Conservation (phyloP, 495 filamentous ascomycete species). For the Penicillium taxi region DNA sequence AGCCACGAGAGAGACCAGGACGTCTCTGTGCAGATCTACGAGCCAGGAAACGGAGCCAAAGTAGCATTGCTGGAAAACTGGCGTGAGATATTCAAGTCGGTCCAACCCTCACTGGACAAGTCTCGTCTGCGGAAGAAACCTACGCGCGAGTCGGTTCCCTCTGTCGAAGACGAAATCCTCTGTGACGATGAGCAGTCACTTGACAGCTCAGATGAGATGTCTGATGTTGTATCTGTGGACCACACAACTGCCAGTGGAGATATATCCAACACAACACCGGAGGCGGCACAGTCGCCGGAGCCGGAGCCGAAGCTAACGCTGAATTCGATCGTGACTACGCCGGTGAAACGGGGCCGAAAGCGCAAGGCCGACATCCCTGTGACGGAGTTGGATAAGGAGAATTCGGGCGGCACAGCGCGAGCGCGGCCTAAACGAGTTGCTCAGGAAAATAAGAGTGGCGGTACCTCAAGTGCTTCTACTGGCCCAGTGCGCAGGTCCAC, state of each 20-base stretch:
- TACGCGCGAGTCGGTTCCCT: background rate
- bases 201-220: conserved; percentile 16
- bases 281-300: conserved; percentile 12
- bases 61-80: conserved; percentile 45
- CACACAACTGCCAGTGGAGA: conserved; percentile 9
- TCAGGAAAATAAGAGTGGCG: conserved; percentile 14
- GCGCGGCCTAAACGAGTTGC: conserved; percentile 26
- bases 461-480: conserved; percentile 12
- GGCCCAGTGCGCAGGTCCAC: conserved; percentile 28
- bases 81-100: conserved; percentile 42
- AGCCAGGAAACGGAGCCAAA: conserved; percentile 32
- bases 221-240: conserved; percentile 11
- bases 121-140: conserved; percentile 15
- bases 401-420: conserved; percentile 1
- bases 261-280: conserved; percentile 19
- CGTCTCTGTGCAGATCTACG: conserved; percentile 26
- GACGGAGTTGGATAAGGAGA: conserved; percentile 11
- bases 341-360: conserved; percentile 24
- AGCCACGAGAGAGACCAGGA: conserved; percentile 17
- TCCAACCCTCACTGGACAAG: conserved; percentile 27
- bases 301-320: background rate
- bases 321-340: conserved; percentile 8
- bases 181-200: conserved; percentile 3
- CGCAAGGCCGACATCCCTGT: conserved; percentile 29
- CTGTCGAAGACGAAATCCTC: background rate